Evolutionary conservation across 169 alveolate genomes (phyloP).

Genomic region (Prorocentrum cordatum): DNA sequence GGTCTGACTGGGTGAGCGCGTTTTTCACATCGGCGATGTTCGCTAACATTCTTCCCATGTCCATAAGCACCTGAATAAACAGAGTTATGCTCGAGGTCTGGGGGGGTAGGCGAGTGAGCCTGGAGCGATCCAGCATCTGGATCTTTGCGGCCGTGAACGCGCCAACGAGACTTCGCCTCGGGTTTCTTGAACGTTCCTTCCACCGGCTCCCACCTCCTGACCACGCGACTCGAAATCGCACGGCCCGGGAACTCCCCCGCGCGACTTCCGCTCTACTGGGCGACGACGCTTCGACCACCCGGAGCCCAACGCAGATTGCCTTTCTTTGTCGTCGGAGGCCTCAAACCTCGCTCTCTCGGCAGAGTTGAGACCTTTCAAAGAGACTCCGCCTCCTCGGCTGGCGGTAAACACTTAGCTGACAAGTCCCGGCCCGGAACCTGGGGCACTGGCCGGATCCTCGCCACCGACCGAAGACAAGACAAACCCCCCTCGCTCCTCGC

Average conservation of each 20-base stretch:
- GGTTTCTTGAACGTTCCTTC: too few species aligned
- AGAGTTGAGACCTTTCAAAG: neutral
- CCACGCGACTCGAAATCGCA: neutral
- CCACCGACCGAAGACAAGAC: too few species aligned
- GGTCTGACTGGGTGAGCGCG: neutral
- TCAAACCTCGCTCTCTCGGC: too few species aligned
- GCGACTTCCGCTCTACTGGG: neutral
- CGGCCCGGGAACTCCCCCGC: neutral
- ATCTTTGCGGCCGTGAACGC: neutral
- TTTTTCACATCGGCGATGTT: neutral
- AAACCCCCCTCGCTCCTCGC: too few species aligned
- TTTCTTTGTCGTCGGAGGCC: neutral
- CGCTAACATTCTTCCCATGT: too few species aligned
- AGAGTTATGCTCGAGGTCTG: neutral
- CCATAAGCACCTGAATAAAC: neutral
- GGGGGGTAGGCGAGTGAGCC: neutral
- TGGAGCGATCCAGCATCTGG: neutral
- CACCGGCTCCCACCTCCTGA: neutral
- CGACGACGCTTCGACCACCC: neutral
- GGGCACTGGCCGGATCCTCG: too few species aligned
- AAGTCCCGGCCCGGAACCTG: too few species aligned
- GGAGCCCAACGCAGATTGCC: neutral
- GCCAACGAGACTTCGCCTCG: conserved; percentile 1
- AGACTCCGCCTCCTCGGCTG: neutral
- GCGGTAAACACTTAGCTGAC: too few species aligned